A percentile compares a stretch with the other conserved stretches of the same genome.
These are phyloP conservation scores for Penicillium sumatraense DNA, from an alignment of 2,329 filamentous ascomycete genomes.

Conservation along the genomic window DNA sequence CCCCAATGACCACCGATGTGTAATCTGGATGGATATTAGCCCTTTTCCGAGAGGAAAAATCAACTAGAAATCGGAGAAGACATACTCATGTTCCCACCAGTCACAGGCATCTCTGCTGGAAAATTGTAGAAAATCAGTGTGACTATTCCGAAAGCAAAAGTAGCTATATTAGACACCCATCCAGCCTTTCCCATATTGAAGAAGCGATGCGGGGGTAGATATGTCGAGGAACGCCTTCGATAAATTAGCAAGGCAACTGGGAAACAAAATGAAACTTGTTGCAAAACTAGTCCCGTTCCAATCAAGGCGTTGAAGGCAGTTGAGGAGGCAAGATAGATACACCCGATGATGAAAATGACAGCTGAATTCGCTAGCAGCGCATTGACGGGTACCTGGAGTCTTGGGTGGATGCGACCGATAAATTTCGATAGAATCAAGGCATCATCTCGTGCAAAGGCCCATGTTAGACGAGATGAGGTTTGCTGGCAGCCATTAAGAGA, in stretches of 20 bases:
- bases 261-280: constrained; percentile 31
- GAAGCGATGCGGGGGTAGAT: constrained; percentile 17
- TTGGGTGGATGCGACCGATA: constrained; percentile 20
- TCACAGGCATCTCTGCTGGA: constrained; percentile 31
- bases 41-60: not conserved
- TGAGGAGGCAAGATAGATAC: constrained; percentile 32
- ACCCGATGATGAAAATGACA: constrained; percentile 31
- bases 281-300: constrained; percentile 21
- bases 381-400: constrained; percentile 28
- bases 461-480: constrained; percentile 6
- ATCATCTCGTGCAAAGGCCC: constrained; percentile 29
- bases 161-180: constrained; percentile 31
- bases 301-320: constrained; percentile 35
- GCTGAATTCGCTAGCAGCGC: constrained; percentile 23
- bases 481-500: constrained; percentile 10
- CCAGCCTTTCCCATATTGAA: constrained; percentile 30
- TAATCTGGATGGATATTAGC: constrained; percentile 20
- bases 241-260: constrained; percentile 33
- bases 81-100: constrained; percentile 37
- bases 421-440: constrained; percentile 20
- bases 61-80: not conserved
- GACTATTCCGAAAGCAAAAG: constrained; percentile 28
- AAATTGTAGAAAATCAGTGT: constrained; percentile 37
- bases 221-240: constrained; percentile 26
- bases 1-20: constrained; percentile 20